phyloP scores from a whole-genome alignment of 2,329 filamentous ascomycete genomes.

The Aureobasidium leucospermi region DNA sequence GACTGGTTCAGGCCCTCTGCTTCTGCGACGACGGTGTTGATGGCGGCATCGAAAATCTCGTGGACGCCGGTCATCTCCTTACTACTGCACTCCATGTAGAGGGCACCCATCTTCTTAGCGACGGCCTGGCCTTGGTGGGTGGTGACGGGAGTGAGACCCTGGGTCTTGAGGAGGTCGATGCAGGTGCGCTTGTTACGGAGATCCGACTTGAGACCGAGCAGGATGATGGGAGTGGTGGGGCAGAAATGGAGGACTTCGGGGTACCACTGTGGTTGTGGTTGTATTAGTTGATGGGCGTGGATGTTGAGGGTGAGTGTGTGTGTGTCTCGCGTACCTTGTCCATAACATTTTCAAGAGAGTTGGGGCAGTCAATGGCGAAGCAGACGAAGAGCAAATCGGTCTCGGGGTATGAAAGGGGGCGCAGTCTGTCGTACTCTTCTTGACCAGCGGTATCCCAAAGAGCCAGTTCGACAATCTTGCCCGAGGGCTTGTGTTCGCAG shows the following conservation, averaged over 20 bases:
- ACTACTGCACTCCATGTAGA: slow-evolving; percentile 97
- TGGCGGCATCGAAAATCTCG: slow-evolving; percentile 89
- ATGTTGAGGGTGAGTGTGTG: slow-evolving; percentile 16
- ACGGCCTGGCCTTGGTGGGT: slow-evolving; percentile 82
- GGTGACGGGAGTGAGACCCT: slow-evolving; percentile 91
- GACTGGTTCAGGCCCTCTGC: slow-evolving; percentile 33
- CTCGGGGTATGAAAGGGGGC: slow-evolving; percentile 94
- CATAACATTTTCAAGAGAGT: slow-evolving; percentile 95
- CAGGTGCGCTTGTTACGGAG: slow-evolving; percentile 91
- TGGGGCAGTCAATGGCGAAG: slow-evolving; percentile 98
- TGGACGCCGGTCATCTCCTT: slow-evolving; percentile 96
- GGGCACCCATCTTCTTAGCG: slow-evolving; percentile 85
- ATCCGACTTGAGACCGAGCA: slow-evolving; percentile 95
- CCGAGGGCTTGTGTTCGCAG: slow-evolving; percentile 76
- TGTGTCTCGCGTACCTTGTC: slow-evolving; percentile 66
- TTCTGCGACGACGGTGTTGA: slow-evolving; percentile 80
- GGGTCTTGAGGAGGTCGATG: slow-evolving; percentile 97
- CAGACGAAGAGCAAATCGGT: slow-evolving; percentile 97
- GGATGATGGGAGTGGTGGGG: slow-evolving; percentile 89
- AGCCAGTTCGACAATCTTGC: slow-evolving; percentile 92
- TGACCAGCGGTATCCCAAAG: slow-evolving; percentile 98
- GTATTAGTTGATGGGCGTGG: background rate
- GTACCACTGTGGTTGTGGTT: slow-evolving; percentile 91
- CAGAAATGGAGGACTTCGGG: slow-evolving; percentile 98
- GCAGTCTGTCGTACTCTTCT: slow-evolving; percentile 94